Evolutionary conservation across 306 rosid genomes (phyloP), one percentile per base, ranked within the genome.

Genomic region (Cicer arietinum): DNA sequence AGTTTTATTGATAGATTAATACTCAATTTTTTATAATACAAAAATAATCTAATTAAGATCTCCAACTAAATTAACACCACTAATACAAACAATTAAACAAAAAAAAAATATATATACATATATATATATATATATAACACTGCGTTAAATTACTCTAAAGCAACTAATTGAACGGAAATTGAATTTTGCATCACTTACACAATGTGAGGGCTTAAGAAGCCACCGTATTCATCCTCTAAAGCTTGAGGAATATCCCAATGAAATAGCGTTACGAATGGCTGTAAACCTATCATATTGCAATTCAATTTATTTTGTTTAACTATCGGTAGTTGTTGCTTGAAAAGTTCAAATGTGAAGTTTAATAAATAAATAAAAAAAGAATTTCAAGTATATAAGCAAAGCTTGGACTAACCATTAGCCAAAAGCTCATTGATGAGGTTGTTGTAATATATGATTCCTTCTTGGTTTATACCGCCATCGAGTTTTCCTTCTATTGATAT

Each of bases 241-340:
- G 82, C 22, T 84, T 89, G 91, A 8, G 97, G 93, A 84, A 81
- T 78, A 77, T 91, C 95, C 90, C 87, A 89, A 35, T 91, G 90
- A 40, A 86, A 86, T 7, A 91, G 22, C 14, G 95, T 88, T 69
- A 79, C 91, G 72, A 46, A 89, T 16, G 91, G 88, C 14, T 67
- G 12, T 1, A 87, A 0, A n/a, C 87, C 91, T 84, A 3, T 6
- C 53, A 17, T 20, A 12, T 6, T 45, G 14, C 35, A 17, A 73
- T 47, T 54, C 13, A 63, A 40, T 18, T 44, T 22, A n/a, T 40
- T 8, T 10, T 35, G 16, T 7, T 59, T 61, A 13, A 69, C 4
- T 30, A 42, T 67, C 13, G 0, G 37, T 30, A 3, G 37, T 30
- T 30, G 5, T 30, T 30, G 37, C 37, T 17, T 3, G 1, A 47